These are phyloP conservation scores for Paraconiothyrium sp. DNA, from an alignment of 2,329 filamentous ascomycete genomes.

Conservation along the genomic window DNA sequence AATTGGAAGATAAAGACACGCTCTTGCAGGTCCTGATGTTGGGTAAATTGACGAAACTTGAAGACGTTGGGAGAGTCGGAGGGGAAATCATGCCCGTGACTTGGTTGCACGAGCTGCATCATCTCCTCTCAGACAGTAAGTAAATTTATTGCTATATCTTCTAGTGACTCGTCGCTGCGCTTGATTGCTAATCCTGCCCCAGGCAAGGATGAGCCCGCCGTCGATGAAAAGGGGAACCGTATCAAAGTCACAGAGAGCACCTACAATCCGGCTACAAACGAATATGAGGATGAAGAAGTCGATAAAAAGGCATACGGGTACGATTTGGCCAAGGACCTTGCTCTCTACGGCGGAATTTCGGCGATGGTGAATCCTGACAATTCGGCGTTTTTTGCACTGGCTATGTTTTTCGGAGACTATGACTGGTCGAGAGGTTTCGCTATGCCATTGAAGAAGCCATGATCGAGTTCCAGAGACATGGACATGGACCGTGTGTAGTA, in stretches of 20 bases:
- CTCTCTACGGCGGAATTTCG: not conserved
- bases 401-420: conserved; percentile 12
- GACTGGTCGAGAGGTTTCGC: conserved; percentile 17
- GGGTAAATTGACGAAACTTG: not conserved
- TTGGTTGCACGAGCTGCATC: conserved; percentile 6
- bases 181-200: not conserved
- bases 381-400: conserved; percentile 10
- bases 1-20: not conserved
- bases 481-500: not conserved
- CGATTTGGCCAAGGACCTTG: conserved; percentile 11
- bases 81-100: conserved; percentile 5
- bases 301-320: not conserved
- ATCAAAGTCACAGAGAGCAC: not conserved
- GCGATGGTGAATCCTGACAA: conserved; percentile 11
- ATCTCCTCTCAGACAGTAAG: not conserved
- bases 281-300: not conserved
- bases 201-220: not conserved
- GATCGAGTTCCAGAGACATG: not conserved
- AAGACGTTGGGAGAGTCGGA: not conserved
- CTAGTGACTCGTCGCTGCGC: too few species aligned
- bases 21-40: not conserved
- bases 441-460: conserved; percentile 8
- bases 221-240: not conserved
- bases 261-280: not conserved
- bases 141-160: not conserved